Evolutionary conservation across 2,329 filamentous ascomycete species (phyloP), one percentile per base, ranked within the genome.

Genomic region (Aspergillus sp.): DNA sequence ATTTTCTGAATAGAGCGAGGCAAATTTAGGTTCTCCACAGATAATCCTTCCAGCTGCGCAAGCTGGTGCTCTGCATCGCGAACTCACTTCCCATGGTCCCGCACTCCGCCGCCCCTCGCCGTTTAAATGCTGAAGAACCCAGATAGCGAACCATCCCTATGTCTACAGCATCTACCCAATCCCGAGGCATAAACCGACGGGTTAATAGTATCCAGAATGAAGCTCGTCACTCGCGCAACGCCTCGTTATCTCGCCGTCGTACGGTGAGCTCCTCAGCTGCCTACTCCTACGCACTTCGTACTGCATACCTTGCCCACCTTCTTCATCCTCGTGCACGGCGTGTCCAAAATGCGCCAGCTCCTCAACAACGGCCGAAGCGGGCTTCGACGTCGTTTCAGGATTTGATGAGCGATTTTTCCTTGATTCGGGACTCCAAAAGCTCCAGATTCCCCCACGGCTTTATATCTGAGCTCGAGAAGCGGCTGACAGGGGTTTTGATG

Each of bases 251-350:
- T 49, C 75, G 77, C 55, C 74, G 74, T 55, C 76, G 77, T 51
- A 73, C 75, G 15, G 69, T 81, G 60, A 77, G 68, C 64, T 70
- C 81, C 73, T 90, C 96, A 67, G 91, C 97, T 76, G 93, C 91
- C 71, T 96, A 96, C 78, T 90, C 87, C 62, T 96, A 91, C 77
- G 92, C 93, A 67, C 86, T 99, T 55, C 90, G 95, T 62, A 88
- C 90, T 65, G 93, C 93, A 66, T 97, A 91, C 76, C 89, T 99
- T 58, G 84, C 93, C 75, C 96, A 99, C 75, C 87, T 98, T 45
- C 84, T 99, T 52, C 92, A 96, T 73, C 93, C 95, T 62, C 90
- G 92, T 70, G 85, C 90, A 69, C 95, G 93, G 77, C 86, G 91
- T 70, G 90, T 93, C 70, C 91, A 96, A 78, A 96, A 92, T 83